phyloP scores from a whole-genome alignment of 2,329 filamentous ascomycete genomes.

The Penicillium psychrosexuale region DNA sequence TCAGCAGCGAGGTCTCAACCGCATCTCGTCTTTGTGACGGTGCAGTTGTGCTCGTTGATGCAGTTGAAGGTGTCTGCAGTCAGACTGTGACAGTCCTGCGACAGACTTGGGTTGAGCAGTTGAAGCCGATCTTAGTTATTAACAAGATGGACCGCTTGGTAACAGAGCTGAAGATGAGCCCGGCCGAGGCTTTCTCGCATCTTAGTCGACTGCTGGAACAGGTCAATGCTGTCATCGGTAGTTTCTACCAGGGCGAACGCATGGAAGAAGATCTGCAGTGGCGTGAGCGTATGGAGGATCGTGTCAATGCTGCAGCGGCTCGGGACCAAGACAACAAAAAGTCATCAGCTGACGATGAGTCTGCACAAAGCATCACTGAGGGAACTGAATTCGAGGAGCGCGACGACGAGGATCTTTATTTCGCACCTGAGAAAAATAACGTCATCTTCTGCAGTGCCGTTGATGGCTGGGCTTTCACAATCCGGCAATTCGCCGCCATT shows the following conservation, averaged over 20 bases:
- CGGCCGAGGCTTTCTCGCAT: slow-evolving; percentile 83
- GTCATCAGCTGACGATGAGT: slow-evolving; percentile 43
- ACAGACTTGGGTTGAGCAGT: slow-evolving; percentile 91
- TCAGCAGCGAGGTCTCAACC: slow-evolving; percentile 96
- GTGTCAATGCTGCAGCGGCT: slow-evolving; percentile 67
- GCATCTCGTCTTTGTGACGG: slow-evolving; percentile 93
- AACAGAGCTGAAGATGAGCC: slow-evolving; percentile 91
- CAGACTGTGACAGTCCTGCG: slow-evolving; percentile 96
- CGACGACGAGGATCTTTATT: slow-evolving; percentile 96
- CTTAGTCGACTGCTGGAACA: slow-evolving; percentile 87
- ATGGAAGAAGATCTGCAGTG: slow-evolving; percentile 98
- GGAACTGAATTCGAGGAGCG: slow-evolving; percentile 73
- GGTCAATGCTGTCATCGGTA: slow-evolving; percentile 94
- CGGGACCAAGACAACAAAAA: slow-evolving; percentile 54
- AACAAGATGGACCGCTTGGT: slow-evolving; percentile 98
- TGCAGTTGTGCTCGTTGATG: slow-evolving; percentile 89
- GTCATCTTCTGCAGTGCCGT: slow-evolving; percentile 98
- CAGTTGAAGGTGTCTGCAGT: slow-evolving; percentile 96
- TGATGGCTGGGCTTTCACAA: slow-evolving; percentile 98
- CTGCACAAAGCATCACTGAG: slow-evolving; percentile 49
- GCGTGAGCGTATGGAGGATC: slow-evolving; percentile 88
- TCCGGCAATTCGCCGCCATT: slow-evolving; percentile 85
- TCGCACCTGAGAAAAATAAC: slow-evolving; percentile 96
- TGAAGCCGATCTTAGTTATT: slow-evolving; percentile 91
- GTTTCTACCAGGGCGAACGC: slow-evolving; percentile 94